These are phyloP conservation scores for Endocalyx cinctus DNA, from an alignment of 2,329 filamentous ascomycete genomes.

Conservation along the genomic window DNA sequence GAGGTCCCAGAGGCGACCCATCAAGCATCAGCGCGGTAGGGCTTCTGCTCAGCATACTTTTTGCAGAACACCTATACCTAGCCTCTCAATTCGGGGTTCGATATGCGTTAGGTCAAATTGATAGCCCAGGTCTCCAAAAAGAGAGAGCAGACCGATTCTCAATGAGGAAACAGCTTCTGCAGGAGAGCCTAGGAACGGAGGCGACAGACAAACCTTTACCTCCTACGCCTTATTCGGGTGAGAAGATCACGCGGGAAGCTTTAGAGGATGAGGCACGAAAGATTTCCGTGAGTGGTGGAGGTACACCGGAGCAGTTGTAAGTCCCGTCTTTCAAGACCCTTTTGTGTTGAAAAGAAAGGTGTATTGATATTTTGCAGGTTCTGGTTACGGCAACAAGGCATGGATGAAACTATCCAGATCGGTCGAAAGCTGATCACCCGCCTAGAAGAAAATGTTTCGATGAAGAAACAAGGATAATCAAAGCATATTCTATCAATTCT, in stretches of 20 bases:
- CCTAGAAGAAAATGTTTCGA: too few relatives aligned
- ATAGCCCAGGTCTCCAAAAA: constrained; percentile 81
- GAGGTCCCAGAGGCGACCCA: constrained; percentile 61
- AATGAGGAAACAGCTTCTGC: constrained; percentile 73
- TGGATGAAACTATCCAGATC: constrained; percentile 53
- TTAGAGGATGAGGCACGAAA: constrained; percentile 60
- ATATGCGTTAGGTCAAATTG: constrained; percentile 70
- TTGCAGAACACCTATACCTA: constrained; percentile 89
- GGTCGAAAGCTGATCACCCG: constrained; percentile 53
- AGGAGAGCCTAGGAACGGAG: constrained; percentile 63
- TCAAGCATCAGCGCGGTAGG: constrained; percentile 74
- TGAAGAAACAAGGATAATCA: too few relatives aligned
- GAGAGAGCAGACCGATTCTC: constrained; percentile 77
- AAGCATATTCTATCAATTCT: too few relatives aligned
- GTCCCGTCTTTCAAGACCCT: constrained; percentile 14
- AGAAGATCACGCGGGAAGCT: constrained; percentile 59
- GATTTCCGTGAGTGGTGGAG: constrained; percentile 44
- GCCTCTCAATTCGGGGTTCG: constrained; percentile 68
- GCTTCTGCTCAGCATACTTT: constrained; percentile 73
- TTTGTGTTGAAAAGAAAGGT: neutral
- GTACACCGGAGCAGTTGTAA: constrained; percentile 48
- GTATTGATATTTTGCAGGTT: constrained; percentile 37
- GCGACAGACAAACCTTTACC: constrained; percentile 43
- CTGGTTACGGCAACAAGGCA: constrained; percentile 57
- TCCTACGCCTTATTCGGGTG: constrained; percentile 45